These are phyloP conservation scores for Phlyctochytrium bullatum DNA, from an alignment of 192 early-diverging fungal species.

Conservation along the genomic window DNA sequence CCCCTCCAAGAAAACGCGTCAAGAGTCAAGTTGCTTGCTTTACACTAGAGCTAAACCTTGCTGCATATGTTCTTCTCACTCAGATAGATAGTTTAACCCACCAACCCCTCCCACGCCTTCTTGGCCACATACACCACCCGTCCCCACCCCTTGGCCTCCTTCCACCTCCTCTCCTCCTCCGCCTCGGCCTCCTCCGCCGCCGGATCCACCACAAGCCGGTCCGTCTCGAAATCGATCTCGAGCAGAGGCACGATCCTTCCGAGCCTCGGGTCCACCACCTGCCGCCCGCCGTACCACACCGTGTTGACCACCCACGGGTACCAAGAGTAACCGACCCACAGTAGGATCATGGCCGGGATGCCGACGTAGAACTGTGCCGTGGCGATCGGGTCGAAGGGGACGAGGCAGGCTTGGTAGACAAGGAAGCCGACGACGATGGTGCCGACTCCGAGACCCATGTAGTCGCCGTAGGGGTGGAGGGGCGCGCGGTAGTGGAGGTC, in stretches of 20 bases:
- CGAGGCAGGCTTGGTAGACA: conserved; percentile 2
- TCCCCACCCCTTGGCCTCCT: background rate
- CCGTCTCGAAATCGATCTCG: conserved; percentile 25
- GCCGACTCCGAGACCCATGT: conserved; percentile 12
- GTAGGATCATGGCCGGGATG: conserved; percentile 6
- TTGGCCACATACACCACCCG: background rate
- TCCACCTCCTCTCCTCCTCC: background rate
- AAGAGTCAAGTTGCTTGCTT: no score
- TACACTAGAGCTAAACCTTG: no score
- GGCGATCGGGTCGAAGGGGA: conserved; percentile 7
- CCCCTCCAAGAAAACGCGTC: no score
- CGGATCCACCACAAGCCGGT: conserved; percentile 1
- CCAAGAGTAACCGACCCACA: background rate
- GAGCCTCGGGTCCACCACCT: background rate
- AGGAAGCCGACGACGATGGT: conserved; percentile 11
- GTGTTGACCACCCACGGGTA: background rate
- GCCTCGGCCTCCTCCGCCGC: conserved; percentile 6
- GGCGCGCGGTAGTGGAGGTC: conserved; percentile 24
- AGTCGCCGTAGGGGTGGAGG: conserved; percentile 19
- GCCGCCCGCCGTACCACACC: conserved; percentile 2
- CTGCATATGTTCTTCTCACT: no score
- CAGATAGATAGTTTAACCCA: background rate
- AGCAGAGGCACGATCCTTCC: background rate
- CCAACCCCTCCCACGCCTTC: background rate
- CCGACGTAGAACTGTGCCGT: conserved; percentile 13